These are phyloP conservation scores for Trametes meyenii DNA, from an alignment of 768 basidiomycete species.

Conservation along the genomic window DNA sequence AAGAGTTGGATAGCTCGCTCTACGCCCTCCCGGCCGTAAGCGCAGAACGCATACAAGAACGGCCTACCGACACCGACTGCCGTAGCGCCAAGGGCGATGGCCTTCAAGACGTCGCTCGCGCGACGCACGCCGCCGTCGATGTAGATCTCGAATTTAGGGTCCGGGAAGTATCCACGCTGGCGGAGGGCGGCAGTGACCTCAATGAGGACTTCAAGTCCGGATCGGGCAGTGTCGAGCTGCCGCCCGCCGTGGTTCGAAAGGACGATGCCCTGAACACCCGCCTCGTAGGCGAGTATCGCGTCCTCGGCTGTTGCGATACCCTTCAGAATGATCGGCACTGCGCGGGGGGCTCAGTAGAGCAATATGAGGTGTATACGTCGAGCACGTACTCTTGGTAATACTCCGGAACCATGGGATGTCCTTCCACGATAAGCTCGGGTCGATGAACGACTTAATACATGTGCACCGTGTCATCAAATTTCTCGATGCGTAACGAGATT, in stretches of 20 bases:
- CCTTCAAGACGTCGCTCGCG: slow-evolving; percentile 86
- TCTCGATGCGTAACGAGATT: background rate
- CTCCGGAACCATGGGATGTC: slow-evolving; percentile 71
- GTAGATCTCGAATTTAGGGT: slow-evolving; percentile 78
- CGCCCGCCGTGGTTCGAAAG: slow-evolving; percentile 87
- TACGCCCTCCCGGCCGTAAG: slow-evolving; percentile 86
- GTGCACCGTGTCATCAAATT: slow-evolving; percentile 39
- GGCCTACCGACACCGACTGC: slow-evolving; percentile 85
- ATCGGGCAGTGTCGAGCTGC: slow-evolving; percentile 71
- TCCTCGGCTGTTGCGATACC: slow-evolving; percentile 87
- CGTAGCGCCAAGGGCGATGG: slow-evolving; percentile 81
- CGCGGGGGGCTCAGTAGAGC: background rate
- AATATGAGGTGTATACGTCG: background rate
- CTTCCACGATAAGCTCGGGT: slow-evolving; percentile 85
- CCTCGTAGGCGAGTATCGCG: slow-evolving; percentile 81
- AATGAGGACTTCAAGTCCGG: slow-evolving; percentile 87
- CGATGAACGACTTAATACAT: slow-evolving; percentile 79
- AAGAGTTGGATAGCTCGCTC: slow-evolving; percentile 78
- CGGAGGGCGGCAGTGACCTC: slow-evolving; percentile 79
- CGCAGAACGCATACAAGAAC: slow-evolving; percentile 82
- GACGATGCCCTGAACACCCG: slow-evolving; percentile 72
- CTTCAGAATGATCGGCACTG: slow-evolving; percentile 90
- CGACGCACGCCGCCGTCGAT: slow-evolving; percentile 91
- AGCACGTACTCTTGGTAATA: slow-evolving; percentile 54
- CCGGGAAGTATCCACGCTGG: slow-evolving; percentile 69